These are phyloP conservation scores for Silene vulgaris DNA, from an alignment of 179 eudicot species.

Conservation along the genomic window DNA sequence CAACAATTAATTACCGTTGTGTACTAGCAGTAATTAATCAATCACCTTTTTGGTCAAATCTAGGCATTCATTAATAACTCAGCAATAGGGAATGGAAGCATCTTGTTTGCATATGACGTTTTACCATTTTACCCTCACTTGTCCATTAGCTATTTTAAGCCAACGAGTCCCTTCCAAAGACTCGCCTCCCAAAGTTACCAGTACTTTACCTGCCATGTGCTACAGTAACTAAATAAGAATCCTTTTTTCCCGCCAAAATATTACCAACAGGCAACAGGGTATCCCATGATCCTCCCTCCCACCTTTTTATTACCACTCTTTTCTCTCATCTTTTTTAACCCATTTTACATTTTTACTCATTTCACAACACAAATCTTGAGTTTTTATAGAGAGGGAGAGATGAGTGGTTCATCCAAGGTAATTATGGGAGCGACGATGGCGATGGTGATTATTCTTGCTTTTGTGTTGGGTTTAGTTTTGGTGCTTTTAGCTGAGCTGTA, in stretches of 20 bases:
- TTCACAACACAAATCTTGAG: constrained; percentile 19
- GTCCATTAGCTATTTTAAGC: constrained; percentile 17
- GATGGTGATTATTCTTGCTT: constrained; percentile 47
- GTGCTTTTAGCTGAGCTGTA: constrained; percentile 74
- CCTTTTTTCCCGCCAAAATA: constrained; percentile 49
- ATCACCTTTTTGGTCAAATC: constrained; percentile 24
- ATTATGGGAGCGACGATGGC: constrained; percentile 63
- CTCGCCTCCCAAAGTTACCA: constrained; percentile 34
- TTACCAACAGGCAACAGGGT: constrained; percentile 9
- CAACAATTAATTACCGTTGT: constrained; percentile 17
- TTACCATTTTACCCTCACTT: constrained; percentile 16
- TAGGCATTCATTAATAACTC: constrained; percentile 21
- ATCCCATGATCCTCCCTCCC: constrained; percentile 27
- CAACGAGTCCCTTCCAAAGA: constrained; percentile 24
- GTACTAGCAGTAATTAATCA: not conserved
- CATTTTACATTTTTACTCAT: constrained; percentile 24
- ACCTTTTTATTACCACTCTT: constrained; percentile 11
- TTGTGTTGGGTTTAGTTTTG: constrained; percentile 50
- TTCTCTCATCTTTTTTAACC: not conserved
- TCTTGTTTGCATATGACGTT: constrained; percentile 10
- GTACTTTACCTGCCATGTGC: constrained; percentile 31
- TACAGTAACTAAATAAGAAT: not conserved
- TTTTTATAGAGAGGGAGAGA: constrained; percentile 17
- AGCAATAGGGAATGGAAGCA: constrained; percentile 22
- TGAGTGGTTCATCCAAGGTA: constrained; percentile 61